Percentiles rank a stretch among this genome's conserved stretches.
phyloP scores from a whole-genome alignment of 371 early-diverging fungal genomes.

The Cokeromyces recurvatus region DNA sequence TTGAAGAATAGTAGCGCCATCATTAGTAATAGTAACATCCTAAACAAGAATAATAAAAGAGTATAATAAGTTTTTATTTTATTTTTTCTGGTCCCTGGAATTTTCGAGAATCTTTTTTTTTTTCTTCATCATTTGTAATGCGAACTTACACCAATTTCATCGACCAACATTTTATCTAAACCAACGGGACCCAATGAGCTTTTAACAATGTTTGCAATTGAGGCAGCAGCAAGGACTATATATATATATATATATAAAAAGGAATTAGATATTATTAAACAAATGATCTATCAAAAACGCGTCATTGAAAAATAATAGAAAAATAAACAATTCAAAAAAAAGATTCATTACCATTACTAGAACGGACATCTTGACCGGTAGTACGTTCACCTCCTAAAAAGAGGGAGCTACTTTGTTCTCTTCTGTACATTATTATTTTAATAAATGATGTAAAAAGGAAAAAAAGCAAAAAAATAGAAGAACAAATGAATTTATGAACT shows the following conservation, averaged over 20 bases:
- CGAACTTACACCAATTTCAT: slow-evolving; percentile 94
- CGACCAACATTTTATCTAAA: slow-evolving; percentile 99
- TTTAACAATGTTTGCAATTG: slow-evolving; percentile 98
- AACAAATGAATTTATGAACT: not conserved
- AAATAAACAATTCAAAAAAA: too few relatives aligned
- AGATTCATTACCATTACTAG: slow-evolving; percentile 97
- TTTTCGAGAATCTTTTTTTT: not conserved
- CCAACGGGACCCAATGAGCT: slow-evolving; percentile 99
- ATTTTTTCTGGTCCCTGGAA: not conserved
- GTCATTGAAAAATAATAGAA: not conserved
- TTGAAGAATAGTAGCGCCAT: slow-evolving; percentile 99
- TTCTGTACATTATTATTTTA: slow-evolving; percentile 11
- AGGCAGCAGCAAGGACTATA: slow-evolving; percentile 64
- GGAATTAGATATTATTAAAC: not conserved
- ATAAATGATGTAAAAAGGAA: not conserved
- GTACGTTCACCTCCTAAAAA: slow-evolving; percentile 90
- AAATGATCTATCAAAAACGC: slow-evolving; percentile 6
- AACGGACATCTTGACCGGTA: slow-evolving; percentile 91
- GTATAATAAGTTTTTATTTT: too few relatives aligned
- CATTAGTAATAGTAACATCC: slow-evolving; percentile 99
- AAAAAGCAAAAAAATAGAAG: too few relatives aligned
- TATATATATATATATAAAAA: too few relatives aligned
- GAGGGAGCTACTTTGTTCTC: slow-evolving; percentile 16
- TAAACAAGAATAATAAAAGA: slow-evolving; percentile 22
- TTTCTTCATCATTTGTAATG: too few relatives aligned